A percentile compares a stretch with the other conserved stretches of the same genome.
Conservation (phyloP, 768 basidiomycete genomes). For the Calvatia gigantea region DNA sequence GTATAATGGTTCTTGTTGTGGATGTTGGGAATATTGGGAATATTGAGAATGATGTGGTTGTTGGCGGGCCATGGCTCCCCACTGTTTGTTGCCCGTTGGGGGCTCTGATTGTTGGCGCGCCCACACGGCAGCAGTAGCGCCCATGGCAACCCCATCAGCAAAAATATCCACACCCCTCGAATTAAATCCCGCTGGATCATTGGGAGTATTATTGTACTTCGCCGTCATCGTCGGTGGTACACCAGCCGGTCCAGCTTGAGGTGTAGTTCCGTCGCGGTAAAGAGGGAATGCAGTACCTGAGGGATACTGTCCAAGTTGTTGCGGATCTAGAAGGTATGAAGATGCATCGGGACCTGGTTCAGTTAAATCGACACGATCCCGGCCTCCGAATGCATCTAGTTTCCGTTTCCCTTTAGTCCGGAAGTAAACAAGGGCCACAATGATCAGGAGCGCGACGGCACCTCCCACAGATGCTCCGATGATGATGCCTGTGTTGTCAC, state of each 20-base stretch:
- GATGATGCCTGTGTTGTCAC: conserved; percentile 12
- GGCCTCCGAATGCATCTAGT: background rate
- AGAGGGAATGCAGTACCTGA: background rate
- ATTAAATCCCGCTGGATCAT: background rate
- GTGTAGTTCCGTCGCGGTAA: background rate
- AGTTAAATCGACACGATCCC: conserved; percentile 13
- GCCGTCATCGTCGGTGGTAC: background rate
- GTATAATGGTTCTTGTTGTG: conserved; percentile 1
- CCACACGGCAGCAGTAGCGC: background rate
- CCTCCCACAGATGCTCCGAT: conserved; percentile 17
- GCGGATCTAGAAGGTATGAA: conserved; percentile 11
- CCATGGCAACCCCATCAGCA: background rate
- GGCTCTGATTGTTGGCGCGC: conserved; percentile 3
- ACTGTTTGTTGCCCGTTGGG: background rate
- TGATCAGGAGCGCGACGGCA: conserved; percentile 10
- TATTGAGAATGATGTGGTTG: background rate
- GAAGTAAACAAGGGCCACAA: conserved; percentile 12
- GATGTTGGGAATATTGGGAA: background rate
- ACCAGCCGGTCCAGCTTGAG: background rate
- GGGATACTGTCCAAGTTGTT: conserved; percentile 4
- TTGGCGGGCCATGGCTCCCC: background rate
- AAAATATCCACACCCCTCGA: background rate
- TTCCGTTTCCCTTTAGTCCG: conserved; percentile 14
- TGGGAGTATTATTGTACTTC: background rate
- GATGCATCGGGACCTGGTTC: background rate